Evolutionary conservation across 1,139 yeast species (phyloP).

Genomic region (Hemisphaericaspora xylofermentans): DNA sequence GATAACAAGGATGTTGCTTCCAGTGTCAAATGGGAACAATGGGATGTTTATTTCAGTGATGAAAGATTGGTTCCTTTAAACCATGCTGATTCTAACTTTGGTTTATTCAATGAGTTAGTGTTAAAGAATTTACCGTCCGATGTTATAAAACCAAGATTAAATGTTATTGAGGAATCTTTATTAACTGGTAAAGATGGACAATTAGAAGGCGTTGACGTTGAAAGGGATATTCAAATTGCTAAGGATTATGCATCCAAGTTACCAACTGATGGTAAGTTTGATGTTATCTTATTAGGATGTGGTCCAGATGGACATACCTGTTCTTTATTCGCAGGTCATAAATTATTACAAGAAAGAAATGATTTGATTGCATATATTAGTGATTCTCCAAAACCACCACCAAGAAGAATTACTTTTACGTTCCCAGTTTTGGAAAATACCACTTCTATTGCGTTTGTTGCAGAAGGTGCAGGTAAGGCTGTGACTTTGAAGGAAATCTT

Average conservation of each 20-base stretch:
- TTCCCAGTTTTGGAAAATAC: slow-evolving; percentile 61
- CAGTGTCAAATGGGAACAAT: slow-evolving; percentile 59
- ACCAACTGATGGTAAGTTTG: slow-evolving; percentile 44
- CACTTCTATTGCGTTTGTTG: slow-evolving; percentile 70
- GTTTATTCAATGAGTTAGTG: slow-evolving; percentile 58
- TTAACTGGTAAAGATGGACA: slow-evolving; percentile 49
- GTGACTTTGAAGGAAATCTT: slow-evolving; percentile 69
- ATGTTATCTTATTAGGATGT: slow-evolving; percentile 66
- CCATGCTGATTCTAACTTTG: slow-evolving; percentile 68
- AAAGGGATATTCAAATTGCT: slow-evolving; percentile 51
- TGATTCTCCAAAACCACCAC: slow-evolving; percentile 79
- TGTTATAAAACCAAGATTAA: slow-evolving; percentile 40
- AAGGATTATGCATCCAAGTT: slow-evolving; percentile 46
- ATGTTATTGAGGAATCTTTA: slow-evolving; percentile 50
- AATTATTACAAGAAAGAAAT: slow-evolving; percentile 40
- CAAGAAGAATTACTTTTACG: slow-evolving; percentile 71
- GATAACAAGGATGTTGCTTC: slow-evolving; percentile 48
- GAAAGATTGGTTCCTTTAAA: slow-evolving; percentile 70
- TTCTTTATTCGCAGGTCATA: slow-evolving; percentile 66
- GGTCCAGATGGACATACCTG: slow-evolving; percentile 86
- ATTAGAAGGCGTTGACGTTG: slow-evolving; percentile 31
- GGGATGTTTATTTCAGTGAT: slow-evolving; percentile 72
- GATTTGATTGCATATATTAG: slow-evolving; percentile 42
- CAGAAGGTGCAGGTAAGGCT: slow-evolving; percentile 88
- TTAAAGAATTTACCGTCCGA: slow-evolving; percentile 40